A percentile compares a stretch with the other conserved stretches of the same genome.
Conservation (phyloP, 129 eudicot species). For the Flaveria brownii region DNA sequence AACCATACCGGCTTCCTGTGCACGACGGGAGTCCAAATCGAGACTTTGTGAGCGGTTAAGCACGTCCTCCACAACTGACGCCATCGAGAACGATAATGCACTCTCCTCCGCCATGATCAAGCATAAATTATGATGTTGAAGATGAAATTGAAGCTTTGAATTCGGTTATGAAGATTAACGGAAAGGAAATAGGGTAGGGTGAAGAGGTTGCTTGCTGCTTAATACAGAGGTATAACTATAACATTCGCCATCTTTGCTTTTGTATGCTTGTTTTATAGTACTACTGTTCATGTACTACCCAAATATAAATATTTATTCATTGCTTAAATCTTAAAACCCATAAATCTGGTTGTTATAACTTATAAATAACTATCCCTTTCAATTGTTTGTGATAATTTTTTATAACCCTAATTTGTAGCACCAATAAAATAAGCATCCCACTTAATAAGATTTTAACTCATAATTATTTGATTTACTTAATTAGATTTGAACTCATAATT, state of each 20-base stretch:
- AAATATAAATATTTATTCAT: conserved; percentile 10
- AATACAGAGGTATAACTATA: conserved; percentile 26
- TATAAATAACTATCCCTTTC: background rate
- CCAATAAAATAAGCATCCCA: too few relatives aligned
- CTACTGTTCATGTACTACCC: conserved; percentile 25
- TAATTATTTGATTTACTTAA: too few relatives aligned
- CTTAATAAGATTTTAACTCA: too few relatives aligned
- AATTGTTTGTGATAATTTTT: too few relatives aligned
- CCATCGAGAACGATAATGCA: conserved; percentile 63
- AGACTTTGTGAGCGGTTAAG: conserved; percentile 62
- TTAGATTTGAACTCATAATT: too few relatives aligned
- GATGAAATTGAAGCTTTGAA: background rate
- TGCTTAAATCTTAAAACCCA: conserved; percentile 6
- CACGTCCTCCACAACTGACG: conserved; percentile 88
- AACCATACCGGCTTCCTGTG: conserved; percentile 82
- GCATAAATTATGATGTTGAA: conserved; percentile 23
- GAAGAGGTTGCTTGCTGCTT: conserved; percentile 31
- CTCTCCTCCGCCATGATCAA: conserved; percentile 51
- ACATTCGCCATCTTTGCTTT: conserved; percentile 35
- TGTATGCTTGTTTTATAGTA: conserved; percentile 30
- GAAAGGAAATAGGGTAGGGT: background rate
- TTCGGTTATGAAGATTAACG: conserved; percentile 2
- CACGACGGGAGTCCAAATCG: conserved; percentile 87
- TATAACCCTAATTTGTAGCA: too few relatives aligned
- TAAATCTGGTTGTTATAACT: background rate